phyloP scores from a whole-genome alignment of 371 early-diverging fungal genomes.

The Lichtheimia ramosa region DNA sequence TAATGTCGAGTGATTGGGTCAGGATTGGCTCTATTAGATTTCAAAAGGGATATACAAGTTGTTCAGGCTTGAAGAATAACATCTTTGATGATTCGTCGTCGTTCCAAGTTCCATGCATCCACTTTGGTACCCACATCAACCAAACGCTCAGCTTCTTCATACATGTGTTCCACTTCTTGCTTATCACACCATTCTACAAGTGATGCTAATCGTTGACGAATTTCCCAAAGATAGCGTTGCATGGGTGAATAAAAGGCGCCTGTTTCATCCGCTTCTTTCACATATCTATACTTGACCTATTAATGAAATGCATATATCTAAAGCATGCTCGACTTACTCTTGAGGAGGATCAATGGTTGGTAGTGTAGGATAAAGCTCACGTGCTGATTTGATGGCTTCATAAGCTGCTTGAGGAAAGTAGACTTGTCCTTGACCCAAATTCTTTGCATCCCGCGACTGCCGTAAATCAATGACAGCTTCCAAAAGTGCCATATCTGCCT shows the following conservation, averaged over 20 bases:
- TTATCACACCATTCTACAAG: slow-evolving; percentile 24
- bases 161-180: slow-evolving; percentile 11
- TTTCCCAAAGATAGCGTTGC: slow-evolving; percentile 51
- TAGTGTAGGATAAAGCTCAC: slow-evolving; percentile 35
- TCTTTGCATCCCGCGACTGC: slow-evolving; percentile 20
- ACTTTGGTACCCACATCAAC: slow-evolving; percentile 17
- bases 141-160: slow-evolving; percentile 1
- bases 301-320: no score
- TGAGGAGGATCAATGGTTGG: slow-evolving; percentile 39
- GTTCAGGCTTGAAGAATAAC: not conserved
- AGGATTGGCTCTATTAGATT: no score
- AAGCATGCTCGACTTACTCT: slow-evolving; percentile 28
- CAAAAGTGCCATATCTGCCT: slow-evolving; percentile 31
- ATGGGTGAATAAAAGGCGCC: slow-evolving; percentile 49
- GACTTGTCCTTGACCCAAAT: slow-evolving; percentile 32
- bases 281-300: slow-evolving; percentile 11
- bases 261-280: slow-evolving; percentile 32
- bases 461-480: slow-evolving; percentile 49
- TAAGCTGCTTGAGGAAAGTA: slow-evolving; percentile 47
- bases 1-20: no score
- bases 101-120: slow-evolving; percentile 7
- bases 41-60: no score
- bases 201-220: slow-evolving; percentile 19
- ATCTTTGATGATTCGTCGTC: not conserved
- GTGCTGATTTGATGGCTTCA: slow-evolving; percentile 35